phyloP scores from a whole-genome alignment of 2,329 filamentous ascomycete genomes.

The Aspergillus thermomutatus region DNA sequence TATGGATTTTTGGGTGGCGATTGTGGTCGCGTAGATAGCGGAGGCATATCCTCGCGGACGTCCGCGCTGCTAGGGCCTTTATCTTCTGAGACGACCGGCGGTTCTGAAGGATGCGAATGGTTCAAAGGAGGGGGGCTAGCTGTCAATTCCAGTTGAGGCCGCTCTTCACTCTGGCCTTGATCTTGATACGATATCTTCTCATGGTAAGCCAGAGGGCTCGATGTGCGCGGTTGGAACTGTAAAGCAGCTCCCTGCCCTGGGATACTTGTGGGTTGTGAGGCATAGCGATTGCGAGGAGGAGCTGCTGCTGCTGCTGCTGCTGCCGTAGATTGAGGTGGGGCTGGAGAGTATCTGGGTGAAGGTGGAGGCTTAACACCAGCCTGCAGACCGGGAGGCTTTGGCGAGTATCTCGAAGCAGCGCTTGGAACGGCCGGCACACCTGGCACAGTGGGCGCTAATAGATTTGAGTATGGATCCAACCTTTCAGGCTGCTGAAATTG shows the following conservation, averaged over 20 bases:
- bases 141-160: slow-evolving; percentile 23
- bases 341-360: slow-evolving; percentile 44
- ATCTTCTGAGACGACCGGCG: slow-evolving; percentile 14
- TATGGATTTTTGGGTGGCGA: slow-evolving; percentile 30
- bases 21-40: slow-evolving; percentile 16
- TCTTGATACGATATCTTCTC: slow-evolving; percentile 35
- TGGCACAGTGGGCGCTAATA: slow-evolving; percentile 25
- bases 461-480: slow-evolving; percentile 30
- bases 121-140: slow-evolving; percentile 20
- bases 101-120: slow-evolving; percentile 10
- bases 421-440: slow-evolving; percentile 26
- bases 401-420: slow-evolving; percentile 40
- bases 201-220: slow-evolving; percentile 60
- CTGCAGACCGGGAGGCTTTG: slow-evolving; percentile 35
- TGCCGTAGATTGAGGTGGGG: slow-evolving; percentile 35
- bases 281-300: slow-evolving; percentile 36
- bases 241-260: slow-evolving; percentile 34
- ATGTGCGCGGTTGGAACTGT: slow-evolving; percentile 61
- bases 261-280: slow-evolving; percentile 33
- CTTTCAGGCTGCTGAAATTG: slow-evolving; percentile 31
- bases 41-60: slow-evolving; percentile 1
- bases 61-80: slow-evolving; percentile 7
- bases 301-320: slow-evolving; percentile 21
- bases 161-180: slow-evolving; percentile 16
- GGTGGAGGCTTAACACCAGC: slow-evolving; percentile 33